Percentiles rank a stretch among this genome's conserved stretches.
Conservation (phyloP, 164 flowering plant genomes). For the Sedum album region DNA sequence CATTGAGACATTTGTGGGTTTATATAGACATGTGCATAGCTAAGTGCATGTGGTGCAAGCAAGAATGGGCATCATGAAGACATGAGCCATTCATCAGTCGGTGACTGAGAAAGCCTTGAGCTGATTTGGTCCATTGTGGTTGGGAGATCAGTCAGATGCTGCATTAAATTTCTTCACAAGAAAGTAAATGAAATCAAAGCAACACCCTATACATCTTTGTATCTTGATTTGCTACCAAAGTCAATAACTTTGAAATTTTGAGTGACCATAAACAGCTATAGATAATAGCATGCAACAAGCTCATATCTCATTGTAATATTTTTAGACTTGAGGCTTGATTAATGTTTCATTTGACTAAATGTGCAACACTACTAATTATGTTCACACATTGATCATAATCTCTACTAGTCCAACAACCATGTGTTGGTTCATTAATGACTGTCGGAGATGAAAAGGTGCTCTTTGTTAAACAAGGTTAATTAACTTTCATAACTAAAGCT, state of each 20-base stretch:
- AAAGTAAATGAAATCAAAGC: neutral
- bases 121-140: neutral
- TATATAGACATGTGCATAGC: neutral
- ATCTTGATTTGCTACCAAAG: neutral
- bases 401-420: neutral
- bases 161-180: neutral
- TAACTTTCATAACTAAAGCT: neutral
- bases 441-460: conserved; percentile 3
- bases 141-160: neutral
- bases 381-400: neutral
- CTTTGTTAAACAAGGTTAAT: neutral
- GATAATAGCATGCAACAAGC: too few relatives aligned
- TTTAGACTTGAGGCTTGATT: neutral
- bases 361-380: neutral
- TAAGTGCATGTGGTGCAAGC: neutral
- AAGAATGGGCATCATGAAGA: neutral
- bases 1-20: neutral
- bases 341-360: neutral
- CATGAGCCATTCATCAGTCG: neutral
- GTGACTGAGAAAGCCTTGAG: neutral
- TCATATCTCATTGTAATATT: neutral
- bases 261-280: neutral
- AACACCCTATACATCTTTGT: neutral
- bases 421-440: neutral
- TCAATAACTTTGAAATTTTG: neutral